Percentiles rank a stretch among this genome's conserved stretches.
Evolutionary conservation across 352 stramenopile species (phyloP).

Genomic region (Phytophthora multivora): DNA sequence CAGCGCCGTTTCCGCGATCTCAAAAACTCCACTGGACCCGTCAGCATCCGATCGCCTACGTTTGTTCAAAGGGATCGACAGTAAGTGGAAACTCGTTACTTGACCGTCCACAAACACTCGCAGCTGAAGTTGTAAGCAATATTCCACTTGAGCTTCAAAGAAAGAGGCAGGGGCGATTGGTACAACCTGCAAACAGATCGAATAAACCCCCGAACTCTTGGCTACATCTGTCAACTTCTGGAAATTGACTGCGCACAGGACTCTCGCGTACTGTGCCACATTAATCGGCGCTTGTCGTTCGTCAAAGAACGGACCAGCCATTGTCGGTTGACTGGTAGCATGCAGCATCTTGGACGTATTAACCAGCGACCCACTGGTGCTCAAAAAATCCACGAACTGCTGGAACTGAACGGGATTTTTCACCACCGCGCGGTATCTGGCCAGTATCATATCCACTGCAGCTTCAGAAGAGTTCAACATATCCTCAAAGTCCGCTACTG

Average conservation of each 20-base stretch:
- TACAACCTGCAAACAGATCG: constrained; percentile 26
- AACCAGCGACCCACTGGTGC: constrained; percentile 18
- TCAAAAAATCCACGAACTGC: constrained; percentile 33
- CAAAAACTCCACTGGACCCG: constrained; percentile 23
- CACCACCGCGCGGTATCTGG: constrained; percentile 24
- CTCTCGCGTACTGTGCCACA: constrained; percentile 28
- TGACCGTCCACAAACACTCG: constrained; percentile 25
- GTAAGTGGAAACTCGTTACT: constrained; percentile 26
- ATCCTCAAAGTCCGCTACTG: constrained; percentile 31
- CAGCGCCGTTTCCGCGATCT: constrained; percentile 27
- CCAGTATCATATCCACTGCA: constrained; percentile 1
- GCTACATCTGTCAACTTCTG: constrained; percentile 27
- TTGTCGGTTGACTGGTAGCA: background rate
- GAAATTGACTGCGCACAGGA: constrained; percentile 34
- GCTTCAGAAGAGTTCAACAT: constrained; percentile 19
- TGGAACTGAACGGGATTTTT: constrained; percentile 22
- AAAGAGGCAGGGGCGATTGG: constrained; percentile 21
- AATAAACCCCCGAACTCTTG: constrained; percentile 12
- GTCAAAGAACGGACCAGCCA: constrained; percentile 17
- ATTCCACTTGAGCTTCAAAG: constrained; percentile 29
- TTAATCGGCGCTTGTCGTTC: constrained; percentile 1
- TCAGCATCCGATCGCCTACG: constrained; percentile 18
- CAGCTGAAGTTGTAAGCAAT: constrained; percentile 36
- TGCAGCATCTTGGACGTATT: constrained; percentile 25
- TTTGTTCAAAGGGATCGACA: constrained; percentile 36